Conservation (phyloP, 441 rosid species). For the Manihot esculenta region DNA sequence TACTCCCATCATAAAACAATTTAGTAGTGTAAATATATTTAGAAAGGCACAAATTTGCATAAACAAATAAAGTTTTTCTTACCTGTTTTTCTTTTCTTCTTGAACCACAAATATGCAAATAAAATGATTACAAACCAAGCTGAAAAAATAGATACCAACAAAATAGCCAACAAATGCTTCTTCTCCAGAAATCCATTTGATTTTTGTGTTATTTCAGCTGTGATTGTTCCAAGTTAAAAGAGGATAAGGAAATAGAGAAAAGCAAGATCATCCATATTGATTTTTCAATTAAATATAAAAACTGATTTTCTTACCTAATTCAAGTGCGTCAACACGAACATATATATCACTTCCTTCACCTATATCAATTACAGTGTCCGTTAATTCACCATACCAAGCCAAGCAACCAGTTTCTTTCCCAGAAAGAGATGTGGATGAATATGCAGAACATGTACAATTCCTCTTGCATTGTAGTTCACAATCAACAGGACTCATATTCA, state of each 20-base stretch:
- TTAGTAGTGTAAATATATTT: neutral
- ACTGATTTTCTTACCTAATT: slow-evolving; percentile 16
- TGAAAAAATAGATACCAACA: neutral
- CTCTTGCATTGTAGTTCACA: slow-evolving; percentile 21
- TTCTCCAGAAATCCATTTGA: too few relatives aligned
- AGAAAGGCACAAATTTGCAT: neutral
- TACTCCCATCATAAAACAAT: neutral
- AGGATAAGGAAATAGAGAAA: too few relatives aligned
- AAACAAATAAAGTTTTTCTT: neutral
- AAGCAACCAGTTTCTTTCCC: slow-evolving; percentile 13
- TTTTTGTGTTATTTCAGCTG: too few relatives aligned
- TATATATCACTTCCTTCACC: neutral
- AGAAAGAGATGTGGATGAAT: neutral
- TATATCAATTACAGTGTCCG: neutral
- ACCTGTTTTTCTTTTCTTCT: neutral
- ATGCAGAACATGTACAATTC: slow-evolving; percentile 23
- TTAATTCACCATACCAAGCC: slow-evolving; percentile 13
- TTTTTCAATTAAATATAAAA: too few relatives aligned
- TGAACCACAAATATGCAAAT: neutral
- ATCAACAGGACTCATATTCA: neutral
- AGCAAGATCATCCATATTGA: too few relatives aligned
- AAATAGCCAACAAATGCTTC: neutral
- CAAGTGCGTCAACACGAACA: slow-evolving; percentile 21
- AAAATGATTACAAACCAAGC: neutral
- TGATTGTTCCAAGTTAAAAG: too few relatives aligned